These are phyloP conservation scores for Claviceps spartinae DNA, from an alignment of 2,329 filamentous ascomycete genomes.

Conservation along the genomic window DNA sequence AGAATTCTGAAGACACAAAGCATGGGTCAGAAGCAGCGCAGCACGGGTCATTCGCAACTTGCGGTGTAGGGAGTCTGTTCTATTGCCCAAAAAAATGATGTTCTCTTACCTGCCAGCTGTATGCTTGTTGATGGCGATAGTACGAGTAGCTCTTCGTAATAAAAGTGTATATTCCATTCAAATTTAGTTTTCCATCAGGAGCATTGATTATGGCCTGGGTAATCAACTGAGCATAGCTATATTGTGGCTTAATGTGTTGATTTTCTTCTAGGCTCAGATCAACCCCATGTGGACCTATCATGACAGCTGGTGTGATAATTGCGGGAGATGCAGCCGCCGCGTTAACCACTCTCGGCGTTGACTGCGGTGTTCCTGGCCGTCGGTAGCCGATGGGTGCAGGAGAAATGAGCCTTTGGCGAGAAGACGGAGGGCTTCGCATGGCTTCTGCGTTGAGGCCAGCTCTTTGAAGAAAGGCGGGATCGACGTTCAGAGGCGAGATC, in stretches of 20 bases:
- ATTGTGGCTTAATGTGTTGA: slow-evolving; percentile 86
- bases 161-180: slow-evolving; percentile 86
- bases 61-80: no score
- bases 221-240: slow-evolving; percentile 94
- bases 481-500: slow-evolving; percentile 50
- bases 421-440: slow-evolving; percentile 15
- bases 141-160: slow-evolving; percentile 89
- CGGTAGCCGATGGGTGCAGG: slow-evolving; percentile 47
- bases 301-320: slow-evolving; percentile 22
- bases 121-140: slow-evolving; percentile 63
- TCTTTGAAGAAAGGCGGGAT: slow-evolving; percentile 55
- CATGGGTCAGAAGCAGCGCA: neutral
- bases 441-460: slow-evolving; percentile 37
- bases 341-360: slow-evolving; percentile 20
- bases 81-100: no score
- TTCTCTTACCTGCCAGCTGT: slow-evolving; percentile 73
- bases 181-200: slow-evolving; percentile 73
- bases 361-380: slow-evolving; percentile 47
- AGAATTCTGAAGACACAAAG: slow-evolving; percentile 50
- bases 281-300: slow-evolving; percentile 38
- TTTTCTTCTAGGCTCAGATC: slow-evolving; percentile 74
- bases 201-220: slow-evolving; percentile 88
- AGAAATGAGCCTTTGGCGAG: slow-evolving; percentile 36
- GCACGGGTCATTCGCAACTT: no score
- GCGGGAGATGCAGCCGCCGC: slow-evolving; percentile 18